Conservation (phyloP, 768 basidiomycete genomes). For the Naganishia vaughanmartiniae region DNA sequence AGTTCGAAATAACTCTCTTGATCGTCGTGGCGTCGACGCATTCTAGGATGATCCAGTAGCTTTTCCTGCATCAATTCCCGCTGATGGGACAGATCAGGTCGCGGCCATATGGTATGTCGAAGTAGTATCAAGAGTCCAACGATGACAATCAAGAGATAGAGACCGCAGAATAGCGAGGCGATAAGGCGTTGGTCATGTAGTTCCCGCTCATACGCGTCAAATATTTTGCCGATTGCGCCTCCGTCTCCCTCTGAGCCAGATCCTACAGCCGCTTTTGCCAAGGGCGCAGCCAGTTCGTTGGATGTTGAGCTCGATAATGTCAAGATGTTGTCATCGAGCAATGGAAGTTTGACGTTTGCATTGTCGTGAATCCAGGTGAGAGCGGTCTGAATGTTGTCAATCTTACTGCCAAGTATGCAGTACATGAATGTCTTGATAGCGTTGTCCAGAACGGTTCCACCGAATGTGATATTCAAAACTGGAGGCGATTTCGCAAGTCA, state of each 20-base stretch:
- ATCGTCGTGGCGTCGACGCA: neutral
- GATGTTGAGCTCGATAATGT: constrained; percentile 70
- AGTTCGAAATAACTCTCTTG: constrained; percentile 19
- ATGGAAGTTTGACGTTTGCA: constrained; percentile 74
- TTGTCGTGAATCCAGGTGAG: constrained; percentile 89
- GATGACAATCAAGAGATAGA: constrained; percentile 75
- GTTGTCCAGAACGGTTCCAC: constrained; percentile 73
- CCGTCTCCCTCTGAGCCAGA: constrained; percentile 60
- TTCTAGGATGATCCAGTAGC: neutral
- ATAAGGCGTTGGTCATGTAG: constrained; percentile 78
- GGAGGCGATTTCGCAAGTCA: neutral
- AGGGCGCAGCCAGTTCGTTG: constrained; percentile 72
- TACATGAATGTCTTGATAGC: constrained; percentile 82
- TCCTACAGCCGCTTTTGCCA: constrained; percentile 65
- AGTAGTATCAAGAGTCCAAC: constrained; percentile 14
- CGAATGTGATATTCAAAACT: constrained; percentile 63
- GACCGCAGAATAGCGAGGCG: constrained; percentile 74
- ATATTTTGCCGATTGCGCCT: constrained; percentile 66
- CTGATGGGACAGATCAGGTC: neutral
- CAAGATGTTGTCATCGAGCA: constrained; percentile 70
- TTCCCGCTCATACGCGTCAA: constrained; percentile 68
- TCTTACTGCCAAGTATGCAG: constrained; percentile 88
- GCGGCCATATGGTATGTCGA: constrained; percentile 17
- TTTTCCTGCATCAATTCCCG: constrained; percentile 1
- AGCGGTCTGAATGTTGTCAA: constrained; percentile 77